Evolutionary conservation across 768 basidiomycete species (phyloP), one percentile per base, ranked within the genome.

Genomic region (Galerina marginata): DNA sequence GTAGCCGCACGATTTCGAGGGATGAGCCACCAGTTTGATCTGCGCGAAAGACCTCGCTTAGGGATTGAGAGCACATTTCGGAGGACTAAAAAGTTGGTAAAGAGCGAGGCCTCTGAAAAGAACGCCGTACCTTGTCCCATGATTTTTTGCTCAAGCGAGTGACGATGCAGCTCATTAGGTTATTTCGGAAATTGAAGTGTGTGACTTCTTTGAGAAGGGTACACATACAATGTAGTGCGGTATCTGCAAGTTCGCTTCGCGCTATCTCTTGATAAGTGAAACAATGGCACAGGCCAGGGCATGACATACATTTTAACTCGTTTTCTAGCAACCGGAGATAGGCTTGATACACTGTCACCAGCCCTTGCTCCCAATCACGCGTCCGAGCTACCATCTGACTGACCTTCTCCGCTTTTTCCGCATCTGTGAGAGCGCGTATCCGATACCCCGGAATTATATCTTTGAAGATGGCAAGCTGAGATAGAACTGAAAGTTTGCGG

Each of bases 381-480:
- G 91, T 90, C 25, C 87, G 85, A 15, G 89, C 82, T 7, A 99
- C 95, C 79, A 93, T 88, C 75, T 99, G 96, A 72, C 93, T 87
- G 65, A 97, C 94, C 76, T 96, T 97, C 74, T 95, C 94, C 3
- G 87, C 79, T 74, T 92, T 93, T 75, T 99, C 97, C 65, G 86
- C 85, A 52, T 95, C 96, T 6, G 94, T 95, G 45, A 99, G 80
- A 15, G 88, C 77, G 54, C 97, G 93, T 72, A 99, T 96, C 61
- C 95, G 90, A 75, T 98, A 99, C 3, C 94, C 94, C 25, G 97
- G 97, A 43, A 98, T 88, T 63, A 98, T 86, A 73, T 99, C 97
- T 71, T 94, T 95, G 83, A 93, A 97, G 10, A 99, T 93, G 26
- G 95, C 92, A 33, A 98, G 80, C 69, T 96, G 90, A 11, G 95